phyloP scores from a whole-genome alignment of 169 alveolate genomes.

The Cryptosporidium xiaoi region DNA sequence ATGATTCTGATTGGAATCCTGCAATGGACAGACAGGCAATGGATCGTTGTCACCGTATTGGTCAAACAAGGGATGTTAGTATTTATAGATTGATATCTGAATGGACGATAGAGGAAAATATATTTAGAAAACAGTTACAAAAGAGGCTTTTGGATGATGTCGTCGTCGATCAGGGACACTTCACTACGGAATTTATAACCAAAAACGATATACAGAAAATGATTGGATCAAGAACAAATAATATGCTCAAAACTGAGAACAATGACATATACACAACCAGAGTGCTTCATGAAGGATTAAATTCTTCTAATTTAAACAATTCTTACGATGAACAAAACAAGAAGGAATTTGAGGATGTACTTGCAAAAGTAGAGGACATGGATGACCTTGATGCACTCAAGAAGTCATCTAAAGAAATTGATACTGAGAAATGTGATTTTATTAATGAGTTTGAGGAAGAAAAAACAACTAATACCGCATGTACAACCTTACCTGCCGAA shows the following conservation, averaged over 20 bases:
- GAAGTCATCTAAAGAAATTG: slow-evolving; percentile 81
- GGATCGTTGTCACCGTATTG: slow-evolving; percentile 99
- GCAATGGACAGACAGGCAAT: slow-evolving; percentile 99
- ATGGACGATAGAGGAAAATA: slow-evolving; percentile 97
- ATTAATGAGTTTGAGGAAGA: slow-evolving; percentile 79
- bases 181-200: slow-evolving; percentile 76
- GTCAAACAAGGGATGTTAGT: slow-evolving; percentile 97
- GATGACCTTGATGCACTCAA: slow-evolving; percentile 87
- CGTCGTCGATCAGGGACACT: slow-evolving; percentile 96
- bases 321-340: slow-evolving; percentile 46
- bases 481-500: background rate
- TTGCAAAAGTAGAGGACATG: slow-evolving; percentile 86
- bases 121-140: slow-evolving; percentile 95
- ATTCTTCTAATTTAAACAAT: slow-evolving; percentile 69
- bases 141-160: slow-evolving; percentile 96
- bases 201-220: slow-evolving; percentile 61
- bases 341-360: slow-evolving; percentile 85
- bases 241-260: slow-evolving; percentile 73
- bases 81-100: slow-evolving; percentile 95
- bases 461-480: slow-evolving; percentile 4
- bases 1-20: slow-evolving; percentile 99
- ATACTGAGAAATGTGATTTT: slow-evolving; percentile 79
- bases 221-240: slow-evolving; percentile 62
- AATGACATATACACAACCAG: slow-evolving; percentile 78
- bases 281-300: slow-evolving; percentile 76